Evolutionary conservation across 495 filamentous ascomycete species (phyloP).

Genomic region (Daldinia bambusicola): DNA sequence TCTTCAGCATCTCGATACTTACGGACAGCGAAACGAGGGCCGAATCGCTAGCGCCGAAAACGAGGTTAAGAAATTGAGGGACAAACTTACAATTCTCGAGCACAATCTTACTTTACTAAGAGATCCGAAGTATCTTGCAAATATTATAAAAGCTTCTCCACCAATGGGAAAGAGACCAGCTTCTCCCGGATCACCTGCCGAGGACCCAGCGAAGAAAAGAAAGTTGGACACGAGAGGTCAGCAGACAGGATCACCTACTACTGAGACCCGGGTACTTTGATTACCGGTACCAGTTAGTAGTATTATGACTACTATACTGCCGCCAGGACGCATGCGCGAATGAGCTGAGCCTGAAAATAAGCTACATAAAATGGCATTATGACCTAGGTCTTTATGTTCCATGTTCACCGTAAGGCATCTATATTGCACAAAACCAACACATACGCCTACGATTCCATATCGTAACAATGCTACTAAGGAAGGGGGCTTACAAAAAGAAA

Average conservation of each 20-base stretch:
- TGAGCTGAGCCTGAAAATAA: neutral
- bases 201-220: slow-evolving; percentile 29
- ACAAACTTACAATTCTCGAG: slow-evolving; percentile 4
- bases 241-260: neutral
- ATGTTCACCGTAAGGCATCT: neutral
- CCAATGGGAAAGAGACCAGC: slow-evolving; percentile 18
- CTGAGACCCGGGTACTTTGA: neutral
- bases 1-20: slow-evolving; percentile 22
- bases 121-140: neutral
- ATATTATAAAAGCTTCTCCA: neutral
- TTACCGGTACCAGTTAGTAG: neutral
- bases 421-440: no score
- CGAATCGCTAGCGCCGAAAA: slow-evolving; percentile 23
- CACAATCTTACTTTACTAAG: neutral
- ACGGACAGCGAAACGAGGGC: slow-evolving; percentile 24
- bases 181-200: slow-evolving; percentile 14
- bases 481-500: slow-evolving; percentile 1
- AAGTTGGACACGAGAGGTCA: slow-evolving; percentile 22
- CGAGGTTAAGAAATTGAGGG: slow-evolving; percentile 13
- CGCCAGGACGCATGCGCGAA: neutral
- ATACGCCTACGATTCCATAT: slow-evolving; percentile 1
- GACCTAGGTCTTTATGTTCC: neutral
- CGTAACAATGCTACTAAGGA: neutral
- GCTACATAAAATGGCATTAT: neutral
- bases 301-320: no score